Evolutionary conservation across 352 stramenopile species (phyloP), one percentile per base, ranked within the genome.

Genomic region (Pythium periplocum): DNA sequence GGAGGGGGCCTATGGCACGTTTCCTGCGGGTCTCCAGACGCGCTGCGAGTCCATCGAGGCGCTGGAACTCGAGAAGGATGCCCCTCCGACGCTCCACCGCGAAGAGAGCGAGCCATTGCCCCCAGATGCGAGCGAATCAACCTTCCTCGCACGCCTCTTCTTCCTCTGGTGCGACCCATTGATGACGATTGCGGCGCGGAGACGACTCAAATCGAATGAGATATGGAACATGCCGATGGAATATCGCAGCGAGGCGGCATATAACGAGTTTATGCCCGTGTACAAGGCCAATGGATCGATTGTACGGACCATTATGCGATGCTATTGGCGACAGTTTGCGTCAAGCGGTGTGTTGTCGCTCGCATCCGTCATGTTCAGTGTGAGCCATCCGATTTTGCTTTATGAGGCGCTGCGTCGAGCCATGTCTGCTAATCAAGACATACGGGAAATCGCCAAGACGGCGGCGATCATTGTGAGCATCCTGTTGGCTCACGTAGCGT

Each of bases 131-230:
- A 37, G 44, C 4, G 34, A 42, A 2, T 12, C 50, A 3, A 46
- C 57, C 17, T 33, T 49, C 3, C 5, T 65, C 4, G 54, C 58
- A 7, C 47, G 43, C 8, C 40, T 53, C 17, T 66, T 66, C 52
- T 66, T 66, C 53, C 52, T 57, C 35, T 66, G 59, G 59, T 66
- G 57, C 48, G 47, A 51, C 34, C 53, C 52, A 2, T 41, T 66
- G 2, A 50, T 55, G 31, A 50, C 49, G 30, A 60, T 66, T 50
- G 48, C 47, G 5, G 48, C 36, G 6, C 41, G 41, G 1, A 48
- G 59, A 9, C 59, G 53, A 36, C n/a, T 66, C 36, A 9, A 51
- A 17, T 40, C 42, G 7, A 1, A 35, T 39, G 59, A 66, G 36
- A 51, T 66, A 2, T 66, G 59, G 59, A 36, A 54, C 30, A 32